Conservation (phyloP, 2,329 filamentous ascomycete genomes). For the Lachnellula suecica region DNA sequence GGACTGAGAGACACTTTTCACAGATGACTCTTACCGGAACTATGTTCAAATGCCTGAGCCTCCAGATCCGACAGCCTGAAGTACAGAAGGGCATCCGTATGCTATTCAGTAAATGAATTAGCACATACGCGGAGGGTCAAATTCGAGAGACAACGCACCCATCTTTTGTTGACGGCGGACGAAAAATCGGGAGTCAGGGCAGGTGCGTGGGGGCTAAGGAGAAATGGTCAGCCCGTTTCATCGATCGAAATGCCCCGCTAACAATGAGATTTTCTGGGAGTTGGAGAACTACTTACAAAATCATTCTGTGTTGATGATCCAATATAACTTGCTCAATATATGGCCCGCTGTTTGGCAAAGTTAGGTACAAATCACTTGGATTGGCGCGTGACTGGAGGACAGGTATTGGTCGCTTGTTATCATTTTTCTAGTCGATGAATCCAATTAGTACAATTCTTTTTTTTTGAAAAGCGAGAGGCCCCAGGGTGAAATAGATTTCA, state of each 20-base stretch:
- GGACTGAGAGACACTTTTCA: not conserved
- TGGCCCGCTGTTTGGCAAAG: slow-evolving; percentile 41
- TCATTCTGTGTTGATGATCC: too few relatives aligned
- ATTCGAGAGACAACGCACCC: too few relatives aligned
- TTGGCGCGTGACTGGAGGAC: slow-evolving; percentile 39
- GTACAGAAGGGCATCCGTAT: too few relatives aligned
- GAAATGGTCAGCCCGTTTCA: too few relatives aligned
- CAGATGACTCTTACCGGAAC: not conserved
- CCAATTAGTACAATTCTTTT: too few relatives aligned
- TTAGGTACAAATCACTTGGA: slow-evolving; percentile 33
- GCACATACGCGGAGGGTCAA: too few relatives aligned
- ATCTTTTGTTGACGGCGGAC: not conserved
- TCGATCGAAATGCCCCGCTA: too few relatives aligned
- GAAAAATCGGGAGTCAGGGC: slow-evolving; percentile 2
- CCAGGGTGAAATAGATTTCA: too few relatives aligned
- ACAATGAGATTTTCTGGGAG: too few relatives aligned
- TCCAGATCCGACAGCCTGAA: slow-evolving; percentile 22
- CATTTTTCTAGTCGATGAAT: slow-evolving; percentile 40
- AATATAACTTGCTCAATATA: slow-evolving; percentile 9
- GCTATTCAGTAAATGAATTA: too few relatives aligned
- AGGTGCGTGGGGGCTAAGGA: not conserved
- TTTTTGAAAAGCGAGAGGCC: too few relatives aligned
- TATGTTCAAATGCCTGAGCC: slow-evolving; percentile 16
- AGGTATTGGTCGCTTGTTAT: slow-evolving; percentile 38
- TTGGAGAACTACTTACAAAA: too few relatives aligned